Base-by-base conservation (phyloP, 257 asterid genomes). In the Eustoma russellianum region DNA sequence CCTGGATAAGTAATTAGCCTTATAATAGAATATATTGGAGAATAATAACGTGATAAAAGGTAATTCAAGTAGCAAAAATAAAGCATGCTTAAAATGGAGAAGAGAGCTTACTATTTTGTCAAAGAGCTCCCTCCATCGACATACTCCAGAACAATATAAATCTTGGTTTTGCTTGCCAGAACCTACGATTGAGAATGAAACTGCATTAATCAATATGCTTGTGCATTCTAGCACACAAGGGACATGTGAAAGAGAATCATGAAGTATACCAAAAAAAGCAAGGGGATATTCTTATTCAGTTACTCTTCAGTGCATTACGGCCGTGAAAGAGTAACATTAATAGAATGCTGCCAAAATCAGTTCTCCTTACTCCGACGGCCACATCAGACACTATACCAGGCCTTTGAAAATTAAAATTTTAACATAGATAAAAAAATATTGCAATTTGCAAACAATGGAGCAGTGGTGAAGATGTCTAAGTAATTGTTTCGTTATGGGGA, bases 111-210 rank as follows among this genome's bases (percentile, higher is more conserved):
- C 95, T 47, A 86, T 83, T 79, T 80, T 76, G 68, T 86, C 95
- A 65, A 86, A 86, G 59, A 86, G 94, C 75, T 86, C 94, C 13
- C 88, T 59, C 95, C 95, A 49, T 72, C 81, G 48, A 83, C 95
- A 61, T 75, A 81, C 65, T 86, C 94, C 9, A 83, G 90, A 44
- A 86, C 79, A 64, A 86, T 80, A 60, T 86, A 86, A 65, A 86
- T 86, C 86, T 83, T 86, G 17, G 79, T 72, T 72, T 67, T 83
- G 83, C 95, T 86, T 43, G 90, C 95, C 87, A 86, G 71, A 56
- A 86, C 94, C 94, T 86, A 62, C 53, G 30, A 24, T 19, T 34
- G 47, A 48, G 16, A 13, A 41, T 41, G 7, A 40, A 48, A 55
- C 3, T 9, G 16, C 9, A 4, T 14, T 10, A 44, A 50, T 49